These are phyloP conservation scores for Gracilaria gracilis DNA, from an alignment of 23 red algal genomes.

Conservation along the genomic window DNA sequence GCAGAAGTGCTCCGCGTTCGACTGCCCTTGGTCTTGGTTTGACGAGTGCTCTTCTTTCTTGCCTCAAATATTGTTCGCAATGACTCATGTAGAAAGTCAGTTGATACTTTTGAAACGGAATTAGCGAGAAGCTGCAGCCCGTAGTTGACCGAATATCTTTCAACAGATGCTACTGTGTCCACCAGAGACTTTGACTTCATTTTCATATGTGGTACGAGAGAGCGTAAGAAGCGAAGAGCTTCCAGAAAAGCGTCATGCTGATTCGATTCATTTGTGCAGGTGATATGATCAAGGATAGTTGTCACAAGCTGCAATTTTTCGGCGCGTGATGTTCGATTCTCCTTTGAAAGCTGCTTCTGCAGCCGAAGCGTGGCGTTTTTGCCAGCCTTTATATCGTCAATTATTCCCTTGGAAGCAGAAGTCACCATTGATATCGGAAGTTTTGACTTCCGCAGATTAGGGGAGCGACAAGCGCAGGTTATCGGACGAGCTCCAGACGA, in stretches of 20 bases:
- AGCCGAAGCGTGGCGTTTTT: neutral
- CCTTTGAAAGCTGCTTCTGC: neutral
- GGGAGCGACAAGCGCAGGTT: neutral
- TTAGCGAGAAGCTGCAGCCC: neutral
- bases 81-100: neutral
- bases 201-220: constrained; percentile 23
- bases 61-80: neutral
- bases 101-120: neutral
- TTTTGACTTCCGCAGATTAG: neutral
- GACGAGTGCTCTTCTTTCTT: neutral
- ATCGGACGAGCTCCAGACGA: neutral
- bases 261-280: neutral
- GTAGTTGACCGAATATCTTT: constrained; percentile 37
- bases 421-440: constrained; percentile 8
- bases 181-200: constrained; percentile 25
- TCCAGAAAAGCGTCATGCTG: constrained; percentile 19
- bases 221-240: constrained; percentile 1
- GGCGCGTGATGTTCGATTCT: constrained; percentile 5
- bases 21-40: neutral
- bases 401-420: neutral
- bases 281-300: constrained; percentile 16
- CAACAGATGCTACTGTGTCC: constrained; percentile 10
- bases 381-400: constrained; percentile 22
- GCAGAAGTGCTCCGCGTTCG: neutral
- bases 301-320: constrained; percentile 13